Percentiles rank a stretch among this genome's conserved stretches.
Conservation (phyloP, 139 green algal species). For the Spirogloea muscicola region DNA sequence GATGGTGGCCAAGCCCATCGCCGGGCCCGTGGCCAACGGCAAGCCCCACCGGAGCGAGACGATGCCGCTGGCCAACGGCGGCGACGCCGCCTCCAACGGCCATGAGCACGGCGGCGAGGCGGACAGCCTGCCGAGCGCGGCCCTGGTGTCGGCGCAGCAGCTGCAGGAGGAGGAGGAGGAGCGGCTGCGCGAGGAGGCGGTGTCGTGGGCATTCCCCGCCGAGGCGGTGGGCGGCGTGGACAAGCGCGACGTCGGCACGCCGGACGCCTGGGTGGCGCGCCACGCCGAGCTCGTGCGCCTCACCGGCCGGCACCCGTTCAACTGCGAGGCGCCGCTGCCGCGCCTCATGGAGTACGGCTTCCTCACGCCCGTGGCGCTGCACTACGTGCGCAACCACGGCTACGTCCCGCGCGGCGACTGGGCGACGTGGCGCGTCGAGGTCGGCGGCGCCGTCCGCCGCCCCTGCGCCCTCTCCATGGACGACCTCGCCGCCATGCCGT, state of each 20-base stretch:
- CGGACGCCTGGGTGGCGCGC: constrained; percentile 81
- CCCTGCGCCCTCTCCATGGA: constrained; percentile 82
- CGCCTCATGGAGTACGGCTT: constrained; percentile 69
- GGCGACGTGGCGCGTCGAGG: constrained; percentile 63
- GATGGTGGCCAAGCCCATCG: neutral
- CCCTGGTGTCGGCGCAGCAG: too few relatives aligned
- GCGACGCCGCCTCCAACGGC: neutral
- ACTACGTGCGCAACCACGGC: constrained; percentile 90
- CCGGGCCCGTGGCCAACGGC: neutral
- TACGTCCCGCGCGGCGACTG: constrained; percentile 63
- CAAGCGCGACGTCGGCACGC: too few relatives aligned
- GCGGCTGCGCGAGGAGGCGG: neutral
- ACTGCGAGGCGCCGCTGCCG: constrained; percentile 83
- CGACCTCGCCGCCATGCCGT: constrained; percentile 73
- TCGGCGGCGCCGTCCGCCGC: constrained; percentile 70
- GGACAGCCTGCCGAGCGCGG: too few relatives aligned
- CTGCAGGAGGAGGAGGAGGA: neutral
- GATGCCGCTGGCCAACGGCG: neutral
- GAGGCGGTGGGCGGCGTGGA: too few relatives aligned
- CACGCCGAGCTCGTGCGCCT: constrained; percentile 85
- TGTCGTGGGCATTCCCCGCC: too few relatives aligned
- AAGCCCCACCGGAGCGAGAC: too few relatives aligned
- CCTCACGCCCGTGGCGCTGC: constrained; percentile 78
- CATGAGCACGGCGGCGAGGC: neutral
- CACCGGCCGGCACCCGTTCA: constrained; percentile 88